These are phyloP conservation scores for Agrostemma githago DNA, from an alignment of 148 eudicot species.

Conservation along the genomic window DNA sequence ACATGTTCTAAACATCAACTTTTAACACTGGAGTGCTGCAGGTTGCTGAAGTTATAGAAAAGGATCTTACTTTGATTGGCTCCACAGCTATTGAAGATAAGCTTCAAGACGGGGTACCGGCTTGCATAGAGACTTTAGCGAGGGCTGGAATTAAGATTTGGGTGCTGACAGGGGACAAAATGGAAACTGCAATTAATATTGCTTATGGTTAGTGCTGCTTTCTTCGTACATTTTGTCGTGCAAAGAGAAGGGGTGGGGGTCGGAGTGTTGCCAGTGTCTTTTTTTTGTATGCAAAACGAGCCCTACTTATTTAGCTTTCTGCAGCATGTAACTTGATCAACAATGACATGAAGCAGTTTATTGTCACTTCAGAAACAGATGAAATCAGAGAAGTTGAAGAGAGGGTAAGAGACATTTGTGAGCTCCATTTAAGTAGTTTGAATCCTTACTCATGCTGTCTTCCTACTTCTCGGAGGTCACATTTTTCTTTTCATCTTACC, in stretches of 20 bases:
- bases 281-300: not conserved
- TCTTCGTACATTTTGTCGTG: not conserved
- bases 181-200: slow-evolving; percentile 98
- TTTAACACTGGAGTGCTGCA: slow-evolving; percentile 32
- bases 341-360: slow-evolving; percentile 89
- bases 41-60: slow-evolving; percentile 93
- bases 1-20: slow-evolving; percentile 3
- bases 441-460: not conserved
- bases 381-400: slow-evolving; percentile 85
- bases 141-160: slow-evolving; percentile 97
- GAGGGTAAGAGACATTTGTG: slow-evolving; percentile 42
- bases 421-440: not conserved
- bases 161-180: slow-evolving; percentile 96
- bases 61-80: slow-evolving; percentile 83
- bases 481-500: slow-evolving; percentile 6
- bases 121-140: slow-evolving; percentile 88
- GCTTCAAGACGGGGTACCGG: slow-evolving; percentile 98
- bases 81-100: slow-evolving; percentile 97
- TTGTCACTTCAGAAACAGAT: slow-evolving; percentile 96
- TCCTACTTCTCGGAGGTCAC: slow-evolving; percentile 5
- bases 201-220: slow-evolving; percentile 63
- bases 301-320: slow-evolving; percentile 13
- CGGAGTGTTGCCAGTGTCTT: not conserved
- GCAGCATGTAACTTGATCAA: slow-evolving; percentile 91
- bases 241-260: not conserved